Conservation (phyloP, 345 rosid species). For the Schrenkiella parvula region DNA sequence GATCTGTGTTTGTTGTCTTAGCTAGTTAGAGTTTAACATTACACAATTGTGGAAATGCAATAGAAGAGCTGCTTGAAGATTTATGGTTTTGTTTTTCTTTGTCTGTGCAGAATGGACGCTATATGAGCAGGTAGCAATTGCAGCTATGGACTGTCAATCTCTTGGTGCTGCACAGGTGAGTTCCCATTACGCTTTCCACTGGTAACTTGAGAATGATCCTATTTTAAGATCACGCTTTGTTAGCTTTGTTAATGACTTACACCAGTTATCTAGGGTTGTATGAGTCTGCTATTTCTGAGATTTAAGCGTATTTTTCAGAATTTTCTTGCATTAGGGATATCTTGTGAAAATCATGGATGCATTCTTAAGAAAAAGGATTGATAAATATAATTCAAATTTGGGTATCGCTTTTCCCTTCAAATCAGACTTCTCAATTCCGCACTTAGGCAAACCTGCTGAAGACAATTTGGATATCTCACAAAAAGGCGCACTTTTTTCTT, state of each 20-base stretch:
- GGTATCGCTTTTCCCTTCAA: background rate
- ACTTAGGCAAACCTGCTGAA: background rate
- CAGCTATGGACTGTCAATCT: conserved; percentile 95
- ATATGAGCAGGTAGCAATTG: conserved; percentile 87
- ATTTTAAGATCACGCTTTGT: background rate
- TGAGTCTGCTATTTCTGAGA: background rate
- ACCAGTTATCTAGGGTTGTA: background rate
- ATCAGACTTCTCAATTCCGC: background rate
- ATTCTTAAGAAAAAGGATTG: background rate
- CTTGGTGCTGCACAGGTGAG: conserved; percentile 78
- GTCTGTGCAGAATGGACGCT: conserved; percentile 76
- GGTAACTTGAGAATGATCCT: background rate
- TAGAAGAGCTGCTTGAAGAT: background rate
- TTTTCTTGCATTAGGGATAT: background rate
- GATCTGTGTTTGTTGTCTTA: background rate
- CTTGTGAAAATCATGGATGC: background rate
- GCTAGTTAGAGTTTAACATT: background rate
- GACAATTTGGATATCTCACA: background rate
- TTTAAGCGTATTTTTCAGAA: background rate
- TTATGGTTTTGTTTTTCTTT: background rate
- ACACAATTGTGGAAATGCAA: background rate
- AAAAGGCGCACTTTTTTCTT: background rate
- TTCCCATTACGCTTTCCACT: background rate
- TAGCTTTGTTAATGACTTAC: background rate
- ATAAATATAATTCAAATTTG: background rate